These are phyloP conservation scores for Aristolochia contorta DNA, from an alignment of 164 flowering plant species.

Conservation along the genomic window DNA sequence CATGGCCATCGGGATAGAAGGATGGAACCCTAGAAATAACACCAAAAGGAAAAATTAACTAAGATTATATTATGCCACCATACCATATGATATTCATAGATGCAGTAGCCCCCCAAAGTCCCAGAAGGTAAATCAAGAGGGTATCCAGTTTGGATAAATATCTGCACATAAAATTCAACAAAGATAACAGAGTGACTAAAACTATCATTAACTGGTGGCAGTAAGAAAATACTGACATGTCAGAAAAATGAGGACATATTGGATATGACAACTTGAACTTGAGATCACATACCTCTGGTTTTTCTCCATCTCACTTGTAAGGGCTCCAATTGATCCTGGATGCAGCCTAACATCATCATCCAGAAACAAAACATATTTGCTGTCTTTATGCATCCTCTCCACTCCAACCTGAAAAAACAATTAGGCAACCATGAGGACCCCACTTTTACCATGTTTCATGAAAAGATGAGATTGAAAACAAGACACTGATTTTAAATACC, in stretches of 20 bases:
- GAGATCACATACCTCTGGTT: slow-evolving; percentile 61
- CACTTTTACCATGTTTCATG: too few species aligned
- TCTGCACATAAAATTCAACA: slow-evolving; percentile 40
- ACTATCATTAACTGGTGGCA: not conserved
- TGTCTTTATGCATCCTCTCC: slow-evolving; percentile 84
- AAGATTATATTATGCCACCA: slow-evolving; percentile 1
- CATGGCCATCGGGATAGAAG: too few species aligned
- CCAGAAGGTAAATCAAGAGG: slow-evolving; percentile 99
- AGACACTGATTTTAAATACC: too few species aligned
- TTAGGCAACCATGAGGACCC: too few species aligned
- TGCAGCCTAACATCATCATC: slow-evolving; percentile 98
- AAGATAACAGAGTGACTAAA: not conserved
- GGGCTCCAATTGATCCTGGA: slow-evolving; percentile 92
- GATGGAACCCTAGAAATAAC: too few species aligned
- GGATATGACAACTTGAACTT: not conserved
- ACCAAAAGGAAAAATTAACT: too few species aligned
- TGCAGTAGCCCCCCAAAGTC: slow-evolving; percentile 96
- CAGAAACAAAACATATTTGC: slow-evolving; percentile 82
- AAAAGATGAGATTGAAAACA: too few species aligned
- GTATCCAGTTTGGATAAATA: slow-evolving; percentile 97
- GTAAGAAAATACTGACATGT: not conserved
- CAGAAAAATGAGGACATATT: not conserved
- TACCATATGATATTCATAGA: slow-evolving; percentile 99
- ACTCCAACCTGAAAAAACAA: slow-evolving; percentile 56
- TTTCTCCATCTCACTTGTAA: slow-evolving; percentile 86